Conservation (phyloP, 2,329 filamentous ascomycete genomes). For the Cladophialophora bantiana region DNA sequence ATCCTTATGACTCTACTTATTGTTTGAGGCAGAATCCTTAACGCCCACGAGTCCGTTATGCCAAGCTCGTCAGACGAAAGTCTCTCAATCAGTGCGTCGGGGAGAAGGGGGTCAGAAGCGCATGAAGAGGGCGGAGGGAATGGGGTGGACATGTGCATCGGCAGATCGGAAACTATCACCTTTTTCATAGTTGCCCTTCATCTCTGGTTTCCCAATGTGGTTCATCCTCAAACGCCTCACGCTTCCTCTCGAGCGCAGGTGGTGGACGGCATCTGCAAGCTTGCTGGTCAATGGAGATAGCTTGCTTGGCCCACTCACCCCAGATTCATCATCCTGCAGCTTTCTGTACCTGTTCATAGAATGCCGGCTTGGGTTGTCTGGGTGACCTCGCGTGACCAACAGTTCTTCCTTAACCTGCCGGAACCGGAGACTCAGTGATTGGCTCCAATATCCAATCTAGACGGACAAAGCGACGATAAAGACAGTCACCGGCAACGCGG, state of each 20-base stretch:
- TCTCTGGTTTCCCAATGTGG: background rate
- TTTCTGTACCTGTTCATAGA: background rate
- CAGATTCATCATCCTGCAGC: background rate
- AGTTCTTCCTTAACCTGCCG: background rate
- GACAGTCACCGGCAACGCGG: conserved; percentile 20
- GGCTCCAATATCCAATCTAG: conserved; percentile 5
- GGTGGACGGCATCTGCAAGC: background rate
- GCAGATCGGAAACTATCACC: no score
- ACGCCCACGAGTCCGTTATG: no score
- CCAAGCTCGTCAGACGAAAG: no score
- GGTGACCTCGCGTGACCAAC: background rate
- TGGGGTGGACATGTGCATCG: no score
- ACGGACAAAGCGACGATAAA: conserved; percentile 2
- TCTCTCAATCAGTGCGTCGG: no score
- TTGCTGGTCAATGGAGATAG: background rate
- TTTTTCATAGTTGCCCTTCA: background rate
- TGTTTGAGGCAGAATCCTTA: no score
- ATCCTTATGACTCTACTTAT: no score
- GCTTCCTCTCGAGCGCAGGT: background rate
- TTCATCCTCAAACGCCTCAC: background rate
- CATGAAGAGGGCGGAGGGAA: no score
- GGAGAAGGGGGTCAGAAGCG: no score
- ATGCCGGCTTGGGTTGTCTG: background rate
- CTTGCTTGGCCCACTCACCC: background rate
- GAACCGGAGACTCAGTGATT: conserved; percentile 6